Evolutionary conservation across 805 yeast species (phyloP).

Genomic region (Zygosaccharomyces bisporus): DNA sequence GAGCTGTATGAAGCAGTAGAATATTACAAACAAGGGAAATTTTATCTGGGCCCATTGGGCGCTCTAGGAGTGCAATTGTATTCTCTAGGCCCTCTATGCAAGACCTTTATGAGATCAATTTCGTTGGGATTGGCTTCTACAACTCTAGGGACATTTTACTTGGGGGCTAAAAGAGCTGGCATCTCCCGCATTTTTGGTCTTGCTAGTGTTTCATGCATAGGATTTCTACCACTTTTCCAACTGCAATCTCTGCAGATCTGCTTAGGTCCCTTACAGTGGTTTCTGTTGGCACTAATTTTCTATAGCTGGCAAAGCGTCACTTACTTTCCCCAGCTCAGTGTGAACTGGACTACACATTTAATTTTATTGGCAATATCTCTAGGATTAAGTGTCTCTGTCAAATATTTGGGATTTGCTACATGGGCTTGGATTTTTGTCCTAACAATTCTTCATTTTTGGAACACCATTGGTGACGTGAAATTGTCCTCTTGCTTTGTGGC

Average conservation of each 20-base stretch:
- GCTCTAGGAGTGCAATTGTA: slow-evolving; percentile 27
- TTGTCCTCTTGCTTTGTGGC: slow-evolving; percentile 40
- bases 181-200: slow-evolving; percentile 44
- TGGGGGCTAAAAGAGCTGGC: slow-evolving; percentile 21
- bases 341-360: slow-evolving; percentile 52
- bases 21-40: slow-evolving; percentile 16
- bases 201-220: slow-evolving; percentile 30
- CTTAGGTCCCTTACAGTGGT: slow-evolving; percentile 43
- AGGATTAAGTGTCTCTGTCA: slow-evolving; percentile 58
- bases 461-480: slow-evolving; percentile 60
- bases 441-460: slow-evolving; percentile 57
- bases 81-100: slow-evolving; percentile 12
- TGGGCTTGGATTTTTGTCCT: slow-evolving; percentile 57
- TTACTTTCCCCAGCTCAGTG: slow-evolving; percentile 42
- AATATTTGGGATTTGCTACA: slow-evolving; percentile 69
- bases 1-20: slow-evolving; percentile 12
- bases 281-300: slow-evolving; percentile 46
- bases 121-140: slow-evolving; percentile 15
- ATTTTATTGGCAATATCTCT: slow-evolving; percentile 47
- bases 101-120: slow-evolving; percentile 13
- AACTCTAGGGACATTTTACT: slow-evolving; percentile 18
- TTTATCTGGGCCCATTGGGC: slow-evolving; percentile 20
- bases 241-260: slow-evolving; percentile 16
- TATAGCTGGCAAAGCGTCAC: slow-evolving; percentile 51
- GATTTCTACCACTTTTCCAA: slow-evolving; percentile 20